Conservation (phyloP, 257 asterid genomes). For the Verbascum thapsus region DNA sequence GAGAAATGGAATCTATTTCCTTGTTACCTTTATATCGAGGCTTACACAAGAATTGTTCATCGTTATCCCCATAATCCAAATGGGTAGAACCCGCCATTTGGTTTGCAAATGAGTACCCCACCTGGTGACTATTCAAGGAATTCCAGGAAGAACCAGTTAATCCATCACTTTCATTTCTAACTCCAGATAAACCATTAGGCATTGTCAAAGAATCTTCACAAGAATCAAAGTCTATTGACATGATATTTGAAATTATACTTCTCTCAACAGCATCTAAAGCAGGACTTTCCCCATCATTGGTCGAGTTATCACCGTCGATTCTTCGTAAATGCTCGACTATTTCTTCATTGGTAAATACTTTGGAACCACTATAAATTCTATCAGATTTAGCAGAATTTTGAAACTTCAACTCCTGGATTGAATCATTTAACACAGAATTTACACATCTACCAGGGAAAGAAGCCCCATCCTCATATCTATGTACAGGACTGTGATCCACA, state of each 20-base stretch:
- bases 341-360: conserved; percentile 92
- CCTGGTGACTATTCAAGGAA: conserved; percentile 58
- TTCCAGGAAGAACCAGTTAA: conserved; percentile 75
- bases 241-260: conserved; percentile 72
- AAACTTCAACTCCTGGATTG: conserved; percentile 73
- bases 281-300: conserved; percentile 59
- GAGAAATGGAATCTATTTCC: neutral
- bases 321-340: conserved; percentile 92
- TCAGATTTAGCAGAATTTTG: conserved; percentile 80
- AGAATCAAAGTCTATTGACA: conserved; percentile 82
- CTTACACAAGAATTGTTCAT: conserved; percentile 60
- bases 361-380: conserved; percentile 75
- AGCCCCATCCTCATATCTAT: conserved; percentile 60
- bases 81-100: conserved; percentile 57
- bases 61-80: conserved; percentile 53
- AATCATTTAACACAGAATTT: conserved; percentile 59
- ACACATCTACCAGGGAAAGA: conserved; percentile 57
- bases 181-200: conserved; percentile 54
- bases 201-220: conserved; percentile 58
- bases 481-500: conserved; percentile 45
- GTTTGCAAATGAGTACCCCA: conserved; percentile 56
- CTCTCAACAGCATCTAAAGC: conserved; percentile 66
- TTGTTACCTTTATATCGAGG: conserved; percentile 77
- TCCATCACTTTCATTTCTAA: conserved; percentile 55
- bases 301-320: conserved; percentile 55